Evolutionary conservation across 805 yeast species (phyloP), one percentile per base, ranked within the genome.

Genomic region (Maudiozyma turicensis): DNA sequence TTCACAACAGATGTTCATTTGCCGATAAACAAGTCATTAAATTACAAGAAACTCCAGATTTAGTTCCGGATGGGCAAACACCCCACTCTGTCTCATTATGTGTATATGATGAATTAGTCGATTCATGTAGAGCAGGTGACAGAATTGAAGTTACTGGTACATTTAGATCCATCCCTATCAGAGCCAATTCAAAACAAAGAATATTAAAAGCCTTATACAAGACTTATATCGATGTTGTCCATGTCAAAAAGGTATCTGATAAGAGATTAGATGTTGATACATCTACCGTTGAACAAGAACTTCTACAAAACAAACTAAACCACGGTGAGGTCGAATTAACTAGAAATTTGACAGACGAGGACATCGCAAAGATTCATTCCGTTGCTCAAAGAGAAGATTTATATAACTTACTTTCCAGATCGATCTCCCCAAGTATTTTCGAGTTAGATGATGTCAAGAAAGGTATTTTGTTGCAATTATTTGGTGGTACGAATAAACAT

Each of bases 31-130:
- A 93, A 68, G 91, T 93, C 31, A 81, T 93, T 56, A 86, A 87
- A 60, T 71, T 93, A 40, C 99, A 93, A 68, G 99, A 93, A 67
- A 89, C 96, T 0, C 96, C 96, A 0, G 99, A 93, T 66, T 75
- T 81, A 53, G 95, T 91, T 13, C 99, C 99, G 4, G 98, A 86
- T 69, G 99, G 99, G 14, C 99, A 93, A 68, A 93, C 99, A 2
- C 99, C 99, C 1, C 99, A 93, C 67, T 84, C 96, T 11, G 86
- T 93, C 44, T 87, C 95, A 6, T 71, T 93, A 31, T 88, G 96
- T 71, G 95, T 87, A 1, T 93, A 91, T 63, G 99, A 93, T 67
- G 98, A 93, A 65, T 74, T 93, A 52, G 99, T 93, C 1, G 99
- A 93, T 66, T 76, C 86, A 48, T 85, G 95, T 60, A 78, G 95